phyloP scores from a whole-genome alignment of 2,329 filamentous ascomycete genomes.

The Aspergillus japonicus region DNA sequence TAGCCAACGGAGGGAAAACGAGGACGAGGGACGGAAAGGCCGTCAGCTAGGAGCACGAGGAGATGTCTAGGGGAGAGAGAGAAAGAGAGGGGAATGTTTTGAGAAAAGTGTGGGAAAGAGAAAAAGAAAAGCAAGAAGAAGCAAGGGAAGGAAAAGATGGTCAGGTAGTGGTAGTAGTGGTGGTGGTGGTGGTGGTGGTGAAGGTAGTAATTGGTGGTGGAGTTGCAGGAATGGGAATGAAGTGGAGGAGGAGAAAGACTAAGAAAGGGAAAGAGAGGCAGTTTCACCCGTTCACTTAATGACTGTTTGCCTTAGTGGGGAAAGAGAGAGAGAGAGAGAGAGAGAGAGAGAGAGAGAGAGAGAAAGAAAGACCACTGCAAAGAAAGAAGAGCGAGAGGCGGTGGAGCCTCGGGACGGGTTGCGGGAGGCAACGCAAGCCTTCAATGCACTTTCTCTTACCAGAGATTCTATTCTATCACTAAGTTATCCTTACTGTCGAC shows the following conservation, averaged over 20 bases:
- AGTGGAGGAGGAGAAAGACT: constrained; percentile 12
- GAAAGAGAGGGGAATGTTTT: neutral
- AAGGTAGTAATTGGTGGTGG: neutral
- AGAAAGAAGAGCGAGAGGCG: constrained; percentile 29
- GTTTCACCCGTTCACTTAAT: neutral
- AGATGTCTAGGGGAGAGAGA: constrained; percentile 7
- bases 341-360: constrained; percentile 8
- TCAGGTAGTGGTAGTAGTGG: too few species aligned
- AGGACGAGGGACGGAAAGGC: constrained; percentile 10
- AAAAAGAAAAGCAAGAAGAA: constrained; percentile 11
- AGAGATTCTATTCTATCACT: too few species aligned
- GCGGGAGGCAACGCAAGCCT: constrained; percentile 36
- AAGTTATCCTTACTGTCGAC: too few species aligned
- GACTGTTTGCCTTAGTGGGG: neutral
- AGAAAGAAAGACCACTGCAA: constrained; percentile 9
- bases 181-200: too few species aligned
- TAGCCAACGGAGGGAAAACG: constrained; percentile 1
- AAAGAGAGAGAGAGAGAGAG: constrained; percentile 7
- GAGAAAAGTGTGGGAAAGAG: neutral
- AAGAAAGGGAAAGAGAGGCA: neutral
- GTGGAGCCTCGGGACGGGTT: constrained; percentile 32
- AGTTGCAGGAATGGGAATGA: constrained; percentile 3
- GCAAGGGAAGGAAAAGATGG: constrained; percentile 9
- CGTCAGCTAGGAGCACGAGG: constrained; percentile 15
- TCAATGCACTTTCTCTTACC: constrained; percentile 7